Evolutionary conservation across 2,329 filamentous ascomycete genomes (phyloP).

Genomic region (Drechslera avenae): DNA sequence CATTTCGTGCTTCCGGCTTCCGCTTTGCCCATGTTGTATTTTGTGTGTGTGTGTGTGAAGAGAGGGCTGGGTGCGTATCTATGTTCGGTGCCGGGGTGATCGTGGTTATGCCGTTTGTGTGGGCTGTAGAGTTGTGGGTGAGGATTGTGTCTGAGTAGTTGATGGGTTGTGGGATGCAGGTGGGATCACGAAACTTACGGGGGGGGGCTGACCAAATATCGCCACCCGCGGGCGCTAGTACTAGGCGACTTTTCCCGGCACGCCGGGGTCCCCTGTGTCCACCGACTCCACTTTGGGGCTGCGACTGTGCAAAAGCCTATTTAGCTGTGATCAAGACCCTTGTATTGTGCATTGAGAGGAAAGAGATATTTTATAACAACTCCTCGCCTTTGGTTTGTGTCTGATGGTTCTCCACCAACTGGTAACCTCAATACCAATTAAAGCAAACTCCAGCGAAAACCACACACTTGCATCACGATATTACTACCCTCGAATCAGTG

Average conservation of each 20-base stretch:
- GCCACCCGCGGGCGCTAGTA: slow-evolving; percentile 8
- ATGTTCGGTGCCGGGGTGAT: neutral
- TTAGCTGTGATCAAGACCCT: too few species aligned
- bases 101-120: neutral
- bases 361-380: neutral
- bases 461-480: too few species aligned
- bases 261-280: too few species aligned
- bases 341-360: too few species aligned
- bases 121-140: neutral
- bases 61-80: too few species aligned
- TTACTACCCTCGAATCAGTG: slow-evolving; percentile 1
- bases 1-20: slow-evolving; percentile 92
- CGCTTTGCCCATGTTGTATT: slow-evolving; percentile 76
- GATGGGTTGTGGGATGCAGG: neutral
- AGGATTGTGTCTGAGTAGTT: neutral
- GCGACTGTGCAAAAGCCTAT: too few species aligned
- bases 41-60: slow-evolving; percentile 1
- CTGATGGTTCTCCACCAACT: too few species aligned
- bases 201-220: slow-evolving; percentile 15
- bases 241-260: neutral
- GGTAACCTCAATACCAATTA: too few species aligned
- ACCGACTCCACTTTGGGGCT: too few species aligned
- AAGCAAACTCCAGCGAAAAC: too few species aligned
- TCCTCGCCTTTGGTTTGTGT: too few species aligned
- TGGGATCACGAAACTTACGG: slow-evolving; percentile 7